Evolutionary conservation across 495 filamentous ascomycete species (phyloP), one percentile per base, ranked within the genome.

Genomic region (Pyronema omphalodes): DNA sequence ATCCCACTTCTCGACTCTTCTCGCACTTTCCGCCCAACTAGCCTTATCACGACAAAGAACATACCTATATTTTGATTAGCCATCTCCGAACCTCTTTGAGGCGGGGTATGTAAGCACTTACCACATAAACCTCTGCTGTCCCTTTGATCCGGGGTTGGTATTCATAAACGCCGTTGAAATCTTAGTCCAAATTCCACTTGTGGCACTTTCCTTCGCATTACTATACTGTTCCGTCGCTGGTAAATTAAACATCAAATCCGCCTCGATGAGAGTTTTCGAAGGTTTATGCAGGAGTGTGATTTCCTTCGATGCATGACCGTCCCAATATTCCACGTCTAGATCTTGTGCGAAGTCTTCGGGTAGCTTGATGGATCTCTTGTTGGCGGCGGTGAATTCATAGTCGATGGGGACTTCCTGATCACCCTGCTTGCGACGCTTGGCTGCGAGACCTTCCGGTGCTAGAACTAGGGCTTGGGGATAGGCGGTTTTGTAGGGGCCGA

Each of bases 191-290:
- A 83, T 56, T 1, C 83, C 83, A 5, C 67, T 63, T 3, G 69
- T 74, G 2, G 76, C 66, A 8, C 67, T 68, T 53, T 74, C 72
- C 12, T 73, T 69, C 0, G 73, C 72, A 55, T 74, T 79, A 1
- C 71, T 69, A 69, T 88, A 94, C 67, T 96, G 91, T 69, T 96
- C 91, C 1, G 67, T 74, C 0, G 88, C 81, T 0, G 91, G 91
- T 17, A 94, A 68, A 66, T 94, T 95, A 71, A 96, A 98, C 54
- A 95, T 59, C 39, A 96, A 65, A 64, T 98, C 91, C 15, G 86
- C 91, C 69, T 94, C 72, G 60, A 98, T 86, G n/a, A 98, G 69
- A 0, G 86, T 87, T 23, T 56, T 51, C 37, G 72, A 71, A 0
- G 84, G 87, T 65, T 82, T 83, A 67, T 93, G 85, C 62, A 80